A percentile compares a stretch with the other conserved stretches of the same genome.
Evolutionary conservation across 106 monocot genomes (phyloP).

Genomic region (Acorus calamus): DNA sequence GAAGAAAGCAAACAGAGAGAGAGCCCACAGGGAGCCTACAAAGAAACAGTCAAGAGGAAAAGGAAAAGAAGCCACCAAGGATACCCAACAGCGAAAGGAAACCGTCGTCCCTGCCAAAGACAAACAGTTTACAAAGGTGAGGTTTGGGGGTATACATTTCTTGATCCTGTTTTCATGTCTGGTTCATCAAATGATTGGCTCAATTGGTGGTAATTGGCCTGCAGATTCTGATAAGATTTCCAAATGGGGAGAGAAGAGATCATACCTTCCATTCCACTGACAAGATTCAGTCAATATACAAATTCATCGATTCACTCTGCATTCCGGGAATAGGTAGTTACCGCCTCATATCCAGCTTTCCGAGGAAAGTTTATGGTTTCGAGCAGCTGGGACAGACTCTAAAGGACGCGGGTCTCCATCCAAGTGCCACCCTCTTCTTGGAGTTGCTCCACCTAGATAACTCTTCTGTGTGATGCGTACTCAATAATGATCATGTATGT

Average conservation of each 20-base stretch:
- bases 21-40: background rate
- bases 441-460: conserved; percentile 12
- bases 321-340: conserved; percentile 32
- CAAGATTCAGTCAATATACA: conserved; percentile 37
- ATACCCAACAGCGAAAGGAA: conserved; percentile 4
- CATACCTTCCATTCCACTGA: conserved; percentile 28
- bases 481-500: too few species aligned
- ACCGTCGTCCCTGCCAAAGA: background rate
- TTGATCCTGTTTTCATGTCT: background rate
- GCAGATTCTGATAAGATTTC: conserved; percentile 46
- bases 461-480: too few species aligned
- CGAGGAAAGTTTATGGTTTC: conserved; percentile 31
- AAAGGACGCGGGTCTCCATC: conserved; percentile 37
- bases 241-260: conserved; percentile 32
- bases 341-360: conserved; percentile 30
- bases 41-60: conserved; percentile 4
- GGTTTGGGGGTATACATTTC: background rate
- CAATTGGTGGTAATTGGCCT: background rate
- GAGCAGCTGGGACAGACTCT: conserved; percentile 47
- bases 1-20: conserved; percentile 6
- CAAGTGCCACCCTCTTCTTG: conserved; percentile 37
- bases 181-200: background rate
- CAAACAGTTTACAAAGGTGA: conserved; percentile 13
- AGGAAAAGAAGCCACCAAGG: conserved; percentile 5
- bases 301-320: conserved; percentile 33